Percentiles rank a stretch among this genome's conserved stretches.
These are phyloP conservation scores for Thalassiosira livingstoniorum DNA, from an alignment of 352 stramenopile genomes.

Conservation along the genomic window DNA sequence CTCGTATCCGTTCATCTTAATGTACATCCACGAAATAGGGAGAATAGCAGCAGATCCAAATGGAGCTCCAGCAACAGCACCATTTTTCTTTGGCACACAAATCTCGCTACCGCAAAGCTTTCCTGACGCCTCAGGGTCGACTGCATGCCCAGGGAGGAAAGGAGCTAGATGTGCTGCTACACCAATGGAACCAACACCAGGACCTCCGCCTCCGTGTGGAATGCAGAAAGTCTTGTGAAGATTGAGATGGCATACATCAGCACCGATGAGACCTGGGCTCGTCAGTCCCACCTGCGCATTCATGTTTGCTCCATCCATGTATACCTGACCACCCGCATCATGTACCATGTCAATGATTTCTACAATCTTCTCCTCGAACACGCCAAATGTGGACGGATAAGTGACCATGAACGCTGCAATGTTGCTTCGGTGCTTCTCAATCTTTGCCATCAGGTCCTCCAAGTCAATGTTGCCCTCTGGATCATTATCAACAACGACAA, in stretches of 20 bases:
- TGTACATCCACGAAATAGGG: slow-evolving; percentile 99
- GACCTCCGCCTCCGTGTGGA: slow-evolving; percentile 97
- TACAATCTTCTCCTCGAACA: slow-evolving; percentile 98
- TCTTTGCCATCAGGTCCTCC: slow-evolving; percentile 94
- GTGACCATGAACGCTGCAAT: slow-evolving; percentile 99
- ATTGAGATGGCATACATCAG: slow-evolving; percentile 99
- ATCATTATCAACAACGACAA: slow-evolving; percentile 96
- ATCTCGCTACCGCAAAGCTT: slow-evolving; percentile 82
- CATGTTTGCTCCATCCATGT: slow-evolving; percentile 99
- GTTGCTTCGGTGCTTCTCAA: slow-evolving; percentile 94
- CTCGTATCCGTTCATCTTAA: slow-evolving; percentile 97
- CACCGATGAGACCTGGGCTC: slow-evolving; percentile 95
- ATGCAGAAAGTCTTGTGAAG: slow-evolving; percentile 99
- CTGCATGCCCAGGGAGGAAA: slow-evolving; percentile 94
- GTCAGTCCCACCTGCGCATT: slow-evolving; percentile 99
- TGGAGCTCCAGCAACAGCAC: slow-evolving; percentile 92
- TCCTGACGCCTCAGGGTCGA: slow-evolving; percentile 83
- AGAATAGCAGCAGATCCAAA: slow-evolving; percentile 98
- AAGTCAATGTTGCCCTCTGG: slow-evolving; percentile 96
- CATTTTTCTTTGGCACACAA: slow-evolving; percentile 77
- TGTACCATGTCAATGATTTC: slow-evolving; percentile 97
- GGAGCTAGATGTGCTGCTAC: slow-evolving; percentile 95
- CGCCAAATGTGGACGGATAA: slow-evolving; percentile 99
- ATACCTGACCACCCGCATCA: slow-evolving; percentile 96
- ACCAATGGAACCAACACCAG: slow-evolving; percentile 89